Evolutionary conservation across 352 stramenopile genomes (phyloP).

Genomic region (Pythium volutum): DNA sequence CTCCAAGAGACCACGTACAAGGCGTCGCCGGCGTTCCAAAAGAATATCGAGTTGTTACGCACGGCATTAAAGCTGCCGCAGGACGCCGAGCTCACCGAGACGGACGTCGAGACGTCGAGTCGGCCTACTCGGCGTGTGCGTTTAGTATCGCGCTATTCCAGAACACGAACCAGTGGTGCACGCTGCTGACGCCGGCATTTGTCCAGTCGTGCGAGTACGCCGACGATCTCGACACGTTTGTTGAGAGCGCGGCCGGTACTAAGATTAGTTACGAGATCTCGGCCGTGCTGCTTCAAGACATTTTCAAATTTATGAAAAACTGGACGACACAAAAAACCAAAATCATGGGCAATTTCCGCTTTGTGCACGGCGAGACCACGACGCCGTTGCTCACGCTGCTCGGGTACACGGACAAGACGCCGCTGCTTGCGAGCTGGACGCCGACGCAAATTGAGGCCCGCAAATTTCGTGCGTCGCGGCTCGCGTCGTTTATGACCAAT

Average conservation of each 20-base stretch:
- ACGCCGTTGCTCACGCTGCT: conserved; percentile 26
- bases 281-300: conserved; percentile 21
- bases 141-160: conserved; percentile 23
- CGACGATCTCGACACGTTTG: conserved; percentile 26
- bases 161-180: conserved; percentile 23
- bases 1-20: conserved; percentile 15
- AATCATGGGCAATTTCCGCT: conserved; percentile 29
- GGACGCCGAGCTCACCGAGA: conserved; percentile 10
- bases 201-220: conserved; percentile 22
- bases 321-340: too few relatives aligned
- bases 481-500: conserved; percentile 23
- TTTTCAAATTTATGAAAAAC: too few relatives aligned
- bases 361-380: conserved; percentile 27
- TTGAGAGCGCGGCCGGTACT: conserved; percentile 14
- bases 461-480: conserved; percentile 20
- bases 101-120: conserved; percentile 21
- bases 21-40: conserved; percentile 9
- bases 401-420: conserved; percentile 23
- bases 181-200: conserved; percentile 19
- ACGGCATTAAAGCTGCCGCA: conserved; percentile 12
- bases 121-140: conserved; percentile 18
- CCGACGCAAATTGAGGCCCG: conserved; percentile 10
- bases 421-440: conserved; percentile 5
- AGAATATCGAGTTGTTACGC: conserved; percentile 17
- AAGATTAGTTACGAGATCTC: conserved; percentile 32